Evolutionary conservation across 2,329 filamentous ascomycete genomes (phyloP).

Genomic region (Cladophialophora immunda): DNA sequence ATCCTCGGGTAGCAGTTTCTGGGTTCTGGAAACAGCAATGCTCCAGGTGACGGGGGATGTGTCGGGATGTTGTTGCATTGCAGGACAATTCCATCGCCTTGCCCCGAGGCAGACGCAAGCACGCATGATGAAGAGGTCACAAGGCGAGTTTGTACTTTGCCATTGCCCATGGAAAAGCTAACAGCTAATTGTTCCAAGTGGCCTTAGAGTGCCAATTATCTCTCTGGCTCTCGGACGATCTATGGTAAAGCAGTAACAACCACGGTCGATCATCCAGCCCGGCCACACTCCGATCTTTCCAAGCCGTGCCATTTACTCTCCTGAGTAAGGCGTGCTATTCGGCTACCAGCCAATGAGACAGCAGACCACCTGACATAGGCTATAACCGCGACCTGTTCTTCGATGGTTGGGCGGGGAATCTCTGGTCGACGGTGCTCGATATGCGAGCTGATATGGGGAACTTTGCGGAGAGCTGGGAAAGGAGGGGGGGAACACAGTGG

Average conservation of each 20-base stretch:
- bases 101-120: not conserved
- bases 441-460: not conserved
- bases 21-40: not conserved
- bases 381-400: not conserved
- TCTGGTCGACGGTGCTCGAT: not conserved
- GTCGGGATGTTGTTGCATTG: constrained; percentile 1
- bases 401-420: not conserved
- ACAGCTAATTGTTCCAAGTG: not conserved
- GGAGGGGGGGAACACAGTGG: not conserved
- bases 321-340: not conserved
- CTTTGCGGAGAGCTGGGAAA: not conserved
- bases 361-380: not conserved
- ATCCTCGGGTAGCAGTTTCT: constrained; percentile 7
- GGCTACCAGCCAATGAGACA: constrained; percentile 3
- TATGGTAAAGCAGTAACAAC: not conserved
- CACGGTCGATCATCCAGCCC: not conserved
- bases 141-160: not conserved
- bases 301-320: not conserved
- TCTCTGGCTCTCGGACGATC: not conserved
- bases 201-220: no score
- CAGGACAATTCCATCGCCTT: not conserved
- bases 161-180: not conserved
- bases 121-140: not conserved
- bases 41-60: not conserved
- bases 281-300: constrained; percentile 13